phyloP scores from a whole-genome alignment of 225 moss, liverwort and hornwort species.

The Rhytidiadelphus loreus region DNA sequence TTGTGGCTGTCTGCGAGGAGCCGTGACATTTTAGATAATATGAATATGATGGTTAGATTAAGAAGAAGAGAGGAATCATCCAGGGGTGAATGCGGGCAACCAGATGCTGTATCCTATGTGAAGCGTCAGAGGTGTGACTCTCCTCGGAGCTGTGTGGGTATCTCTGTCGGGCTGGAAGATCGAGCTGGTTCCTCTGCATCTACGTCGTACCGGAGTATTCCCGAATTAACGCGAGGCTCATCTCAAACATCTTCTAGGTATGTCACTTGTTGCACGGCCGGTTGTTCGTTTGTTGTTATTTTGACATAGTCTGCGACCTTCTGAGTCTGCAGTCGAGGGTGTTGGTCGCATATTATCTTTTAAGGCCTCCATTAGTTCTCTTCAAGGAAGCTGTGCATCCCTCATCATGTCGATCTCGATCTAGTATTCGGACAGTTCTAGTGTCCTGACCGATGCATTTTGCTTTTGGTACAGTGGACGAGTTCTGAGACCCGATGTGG shows the following conservation, averaged over 20 bases:
- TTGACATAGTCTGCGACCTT: neutral
- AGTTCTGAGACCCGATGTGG: slow-evolving; percentile 17
- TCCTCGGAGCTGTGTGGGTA: slow-evolving; percentile 6
- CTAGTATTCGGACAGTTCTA: neutral
- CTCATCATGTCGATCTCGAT: neutral
- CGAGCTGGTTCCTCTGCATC: slow-evolving; percentile 4
- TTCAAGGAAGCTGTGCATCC: neutral
- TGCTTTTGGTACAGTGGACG: neutral
- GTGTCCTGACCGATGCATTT: neutral
- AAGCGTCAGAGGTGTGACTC: slow-evolving; percentile 27
- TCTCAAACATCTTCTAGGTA: slow-evolving; percentile 20
- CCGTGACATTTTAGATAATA: neutral
- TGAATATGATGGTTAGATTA: slow-evolving; percentile 14
- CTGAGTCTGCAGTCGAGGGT: neutral
- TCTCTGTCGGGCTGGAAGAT: slow-evolving; percentile 11
- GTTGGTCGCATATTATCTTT: neutral
- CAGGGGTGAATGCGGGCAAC: slow-evolving; percentile 11
- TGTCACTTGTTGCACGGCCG: neutral
- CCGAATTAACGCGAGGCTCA: slow-evolving; percentile 23
- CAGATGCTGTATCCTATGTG: slow-evolving; percentile 8
- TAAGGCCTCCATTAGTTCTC: neutral
- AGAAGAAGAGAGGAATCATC: slow-evolving; percentile 21
- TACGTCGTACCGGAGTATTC: slow-evolving; percentile 13
- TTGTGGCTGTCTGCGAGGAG: neutral
- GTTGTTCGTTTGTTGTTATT: neutral